Percentiles rank a stretch among this genome's conserved stretches.
Conservation (phyloP, 2,329 filamentous ascomycete species). For the Sporothrix phasma region DNA sequence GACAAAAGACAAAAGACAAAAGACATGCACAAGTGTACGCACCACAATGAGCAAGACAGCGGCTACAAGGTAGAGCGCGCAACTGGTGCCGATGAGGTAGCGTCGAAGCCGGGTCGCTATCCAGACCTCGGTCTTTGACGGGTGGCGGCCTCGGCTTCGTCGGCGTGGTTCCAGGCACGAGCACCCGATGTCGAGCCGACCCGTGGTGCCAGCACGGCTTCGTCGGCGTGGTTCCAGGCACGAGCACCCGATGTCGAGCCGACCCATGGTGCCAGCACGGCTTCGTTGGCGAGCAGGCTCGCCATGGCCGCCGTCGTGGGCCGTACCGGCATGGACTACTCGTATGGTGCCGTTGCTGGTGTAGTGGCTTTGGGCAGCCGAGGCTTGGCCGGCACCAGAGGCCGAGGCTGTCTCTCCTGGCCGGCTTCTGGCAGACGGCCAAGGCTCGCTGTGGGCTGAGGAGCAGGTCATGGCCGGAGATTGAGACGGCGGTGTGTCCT, state of each 20-base stretch:
- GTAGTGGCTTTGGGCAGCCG: not conserved
- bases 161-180: constrained; percentile 19
- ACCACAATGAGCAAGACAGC: constrained; percentile 74
- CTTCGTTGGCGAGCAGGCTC: not conserved
- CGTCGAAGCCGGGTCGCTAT: constrained; percentile 43
- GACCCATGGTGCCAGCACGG: not conserved
- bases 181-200: not conserved
- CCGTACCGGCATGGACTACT: no score
- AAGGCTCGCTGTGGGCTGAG: not conserved
- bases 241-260: not conserved
- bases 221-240: constrained; percentile 22
- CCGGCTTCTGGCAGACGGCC: not conserved
- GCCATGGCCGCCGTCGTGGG: not conserved
- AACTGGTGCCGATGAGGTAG: constrained; percentile 54
- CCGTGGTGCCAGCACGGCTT: no score
- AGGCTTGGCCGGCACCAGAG: not conserved
- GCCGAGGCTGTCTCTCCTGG: not conserved
- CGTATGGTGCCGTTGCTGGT: not conserved
- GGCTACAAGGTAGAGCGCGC: constrained; percentile 61
- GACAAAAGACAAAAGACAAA: not conserved
- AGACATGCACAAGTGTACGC: constrained; percentile 14
- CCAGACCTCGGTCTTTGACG: constrained; percentile 15
- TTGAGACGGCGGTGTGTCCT: not conserved
- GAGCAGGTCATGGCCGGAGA: not conserved
- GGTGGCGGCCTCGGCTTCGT: constrained; percentile 27